phyloP scores from a whole-genome alignment of 225 moss, liverwort and hornwort genomes.

The Ulota crispa region DNA sequence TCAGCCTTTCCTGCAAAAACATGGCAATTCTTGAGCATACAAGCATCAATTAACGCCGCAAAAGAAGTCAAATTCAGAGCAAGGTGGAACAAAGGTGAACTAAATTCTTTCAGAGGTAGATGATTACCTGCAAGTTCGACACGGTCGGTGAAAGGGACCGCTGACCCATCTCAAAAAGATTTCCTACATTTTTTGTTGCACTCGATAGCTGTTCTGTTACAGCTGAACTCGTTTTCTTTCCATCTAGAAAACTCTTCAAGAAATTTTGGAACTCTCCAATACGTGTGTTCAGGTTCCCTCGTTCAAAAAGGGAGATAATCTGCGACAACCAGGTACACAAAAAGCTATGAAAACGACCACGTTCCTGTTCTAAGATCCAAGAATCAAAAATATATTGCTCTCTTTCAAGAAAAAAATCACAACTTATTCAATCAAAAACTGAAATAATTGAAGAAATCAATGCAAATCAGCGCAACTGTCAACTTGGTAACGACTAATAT shows the following conservation, averaged over 20 bases:
- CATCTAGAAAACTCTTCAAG: conserved; percentile 53
- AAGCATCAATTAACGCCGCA: background rate
- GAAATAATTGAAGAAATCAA: background rate
- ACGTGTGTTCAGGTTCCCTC: conserved; percentile 36
- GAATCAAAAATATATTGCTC: background rate
- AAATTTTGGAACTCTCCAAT: conserved; percentile 53
- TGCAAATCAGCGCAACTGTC: background rate
- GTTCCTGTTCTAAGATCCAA: background rate
- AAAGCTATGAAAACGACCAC: background rate
- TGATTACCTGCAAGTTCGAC: conserved; percentile 46
- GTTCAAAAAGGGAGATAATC: conserved; percentile 54
- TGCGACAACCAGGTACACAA: conserved; percentile 32
- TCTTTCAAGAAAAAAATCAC: background rate
- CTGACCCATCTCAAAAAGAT: conserved; percentile 71
- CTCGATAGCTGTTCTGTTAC: conserved; percentile 54
- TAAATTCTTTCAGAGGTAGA: background rate
- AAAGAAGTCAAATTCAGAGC: background rate
- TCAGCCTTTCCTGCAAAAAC: conserved; percentile 68
- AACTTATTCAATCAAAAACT: background rate
- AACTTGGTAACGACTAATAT: conserved; percentile 6
- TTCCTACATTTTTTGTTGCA: conserved; percentile 57
- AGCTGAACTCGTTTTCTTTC: conserved; percentile 47
- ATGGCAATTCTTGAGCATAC: conserved; percentile 12
- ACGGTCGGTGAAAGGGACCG: conserved; percentile 74
- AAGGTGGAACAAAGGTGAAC: background rate